These are phyloP conservation scores for Mucuna pruriens DNA, from an alignment of 306 rosid genomes.

Conservation along the genomic window DNA sequence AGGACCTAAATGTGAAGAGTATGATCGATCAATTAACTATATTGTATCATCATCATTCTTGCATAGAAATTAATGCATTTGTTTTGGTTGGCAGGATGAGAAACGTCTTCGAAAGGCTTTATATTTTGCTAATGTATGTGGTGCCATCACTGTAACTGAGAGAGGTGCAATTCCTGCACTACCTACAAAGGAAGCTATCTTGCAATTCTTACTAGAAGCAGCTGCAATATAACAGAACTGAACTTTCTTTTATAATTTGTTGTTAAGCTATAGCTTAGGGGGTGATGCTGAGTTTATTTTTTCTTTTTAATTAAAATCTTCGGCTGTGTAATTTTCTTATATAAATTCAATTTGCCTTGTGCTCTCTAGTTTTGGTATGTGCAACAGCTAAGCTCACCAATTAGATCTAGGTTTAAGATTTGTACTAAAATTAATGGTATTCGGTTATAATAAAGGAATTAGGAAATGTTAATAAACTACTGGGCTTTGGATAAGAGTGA, in stretches of 20 bases:
- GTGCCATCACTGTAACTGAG: conserved; percentile 82
- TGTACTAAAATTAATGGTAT: conserved; percentile 15
- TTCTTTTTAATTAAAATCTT: background rate
- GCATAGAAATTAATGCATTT: background rate
- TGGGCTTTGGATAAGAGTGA: too few relatives aligned
- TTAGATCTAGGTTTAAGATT: background rate
- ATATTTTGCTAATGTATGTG: conserved; percentile 77
- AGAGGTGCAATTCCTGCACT: conserved; percentile 93
- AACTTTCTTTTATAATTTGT: conserved; percentile 43
- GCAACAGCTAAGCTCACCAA: background rate
- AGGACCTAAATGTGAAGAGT: background rate
- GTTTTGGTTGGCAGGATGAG: conserved; percentile 59
- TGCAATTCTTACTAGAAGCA: conserved; percentile 54
- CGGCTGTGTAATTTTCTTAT: conserved; percentile 23
- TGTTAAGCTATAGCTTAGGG: conserved; percentile 37
- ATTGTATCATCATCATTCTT: background rate
- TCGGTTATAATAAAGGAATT: background rate
- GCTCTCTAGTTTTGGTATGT: conserved; percentile 24
- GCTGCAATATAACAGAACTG: conserved; percentile 29
- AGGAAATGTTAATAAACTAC: background rate
- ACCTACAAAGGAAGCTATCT: conserved; percentile 71
- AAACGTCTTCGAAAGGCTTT: conserved; percentile 64
- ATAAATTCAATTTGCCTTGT: conserved; percentile 25
- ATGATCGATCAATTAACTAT: background rate
- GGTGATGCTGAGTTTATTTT: conserved; percentile 25